phyloP scores from a whole-genome alignment of 176 grass and related monocot genomes.

The Aechmea fasciata region DNA sequence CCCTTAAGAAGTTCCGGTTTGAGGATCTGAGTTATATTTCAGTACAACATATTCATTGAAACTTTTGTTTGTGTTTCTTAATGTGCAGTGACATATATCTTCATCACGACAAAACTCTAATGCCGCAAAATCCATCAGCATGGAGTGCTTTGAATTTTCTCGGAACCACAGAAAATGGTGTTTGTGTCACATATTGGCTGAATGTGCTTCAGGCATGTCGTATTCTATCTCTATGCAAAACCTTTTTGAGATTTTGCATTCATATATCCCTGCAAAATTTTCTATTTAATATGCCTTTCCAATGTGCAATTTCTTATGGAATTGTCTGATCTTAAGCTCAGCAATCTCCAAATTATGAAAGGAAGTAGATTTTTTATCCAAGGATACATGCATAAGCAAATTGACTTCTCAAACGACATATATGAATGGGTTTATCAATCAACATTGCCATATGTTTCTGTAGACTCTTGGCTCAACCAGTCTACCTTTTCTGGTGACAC shows the following conservation, averaged over 20 bases:
- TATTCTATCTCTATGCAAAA: not conserved
- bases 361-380: too few relatives aligned
- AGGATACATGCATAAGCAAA: too few relatives aligned
- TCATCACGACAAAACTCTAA: slow-evolving; percentile 54
- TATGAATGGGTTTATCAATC: not conserved
- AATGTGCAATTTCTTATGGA: slow-evolving; percentile 1
- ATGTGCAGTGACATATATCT: slow-evolving; percentile 79
- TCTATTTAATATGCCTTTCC: not conserved
- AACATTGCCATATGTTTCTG: slow-evolving; percentile 4
- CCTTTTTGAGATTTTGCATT: not conserved
- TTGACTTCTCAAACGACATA: too few relatives aligned
- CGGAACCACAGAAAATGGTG: slow-evolving; percentile 41
- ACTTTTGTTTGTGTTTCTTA: not conserved
- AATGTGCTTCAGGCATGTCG: slow-evolving; percentile 65
- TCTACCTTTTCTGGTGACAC: slow-evolving; percentile 57
- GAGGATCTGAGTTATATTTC: not conserved
- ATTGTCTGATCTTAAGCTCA: not conserved
- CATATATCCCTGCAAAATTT: not conserved
- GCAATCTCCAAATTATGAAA: too few relatives aligned
- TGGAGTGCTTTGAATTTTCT: slow-evolving; percentile 93
- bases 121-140: slow-evolving; percentile 67
- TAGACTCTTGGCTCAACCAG: slow-evolving; percentile 51
- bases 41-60: not conserved
- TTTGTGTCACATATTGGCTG: slow-evolving; percentile 86
- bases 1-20: not conserved